These are phyloP conservation scores for Sporobolomyces roseus DNA, from an alignment of 768 basidiomycete species.

Conservation along the genomic window DNA sequence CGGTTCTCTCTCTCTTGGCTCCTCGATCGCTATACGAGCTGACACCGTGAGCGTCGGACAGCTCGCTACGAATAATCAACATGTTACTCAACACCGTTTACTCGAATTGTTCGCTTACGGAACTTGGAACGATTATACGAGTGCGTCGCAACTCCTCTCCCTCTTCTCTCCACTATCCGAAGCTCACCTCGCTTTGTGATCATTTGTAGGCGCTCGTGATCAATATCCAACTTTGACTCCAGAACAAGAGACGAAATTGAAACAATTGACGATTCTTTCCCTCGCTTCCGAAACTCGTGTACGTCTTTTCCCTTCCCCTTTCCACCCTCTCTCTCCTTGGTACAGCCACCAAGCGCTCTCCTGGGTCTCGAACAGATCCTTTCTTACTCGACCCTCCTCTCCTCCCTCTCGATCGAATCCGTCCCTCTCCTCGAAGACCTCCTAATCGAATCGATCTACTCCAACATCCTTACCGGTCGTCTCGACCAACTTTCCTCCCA, in stretches of 20 bases:
- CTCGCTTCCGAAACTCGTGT: slow-evolving; percentile 67
- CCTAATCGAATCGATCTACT: slow-evolving; percentile 94
- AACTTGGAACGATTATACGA: slow-evolving; percentile 75
- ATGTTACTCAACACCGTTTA: slow-evolving; percentile 61
- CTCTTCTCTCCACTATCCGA: background rate
- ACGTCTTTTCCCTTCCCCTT: background rate
- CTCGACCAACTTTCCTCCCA: slow-evolving; percentile 88
- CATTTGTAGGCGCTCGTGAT: slow-evolving; percentile 60
- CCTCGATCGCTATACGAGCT: background rate
- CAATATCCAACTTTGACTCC: slow-evolving; percentile 66
- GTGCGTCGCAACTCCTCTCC: slow-evolving; percentile 52
- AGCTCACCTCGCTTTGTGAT: background rate
- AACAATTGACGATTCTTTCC: slow-evolving; percentile 85
- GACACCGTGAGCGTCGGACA: slow-evolving; percentile 47
- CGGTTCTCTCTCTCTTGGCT: background rate
- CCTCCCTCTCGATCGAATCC: slow-evolving; percentile 67
- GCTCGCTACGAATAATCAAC: slow-evolving; percentile 66
- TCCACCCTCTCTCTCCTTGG: slow-evolving; percentile 3
- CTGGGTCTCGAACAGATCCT: slow-evolving; percentile 57
- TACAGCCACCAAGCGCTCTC: slow-evolving; percentile 45
- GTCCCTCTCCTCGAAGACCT: slow-evolving; percentile 91
- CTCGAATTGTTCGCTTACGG: slow-evolving; percentile 86
- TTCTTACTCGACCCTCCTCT: slow-evolving; percentile 69
- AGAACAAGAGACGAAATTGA: slow-evolving; percentile 78
- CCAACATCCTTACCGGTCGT: slow-evolving; percentile 80